Evolutionary conservation across 2,329 filamentous ascomycete genomes (phyloP).

Genomic region (Periconia macrospinosa): DNA sequence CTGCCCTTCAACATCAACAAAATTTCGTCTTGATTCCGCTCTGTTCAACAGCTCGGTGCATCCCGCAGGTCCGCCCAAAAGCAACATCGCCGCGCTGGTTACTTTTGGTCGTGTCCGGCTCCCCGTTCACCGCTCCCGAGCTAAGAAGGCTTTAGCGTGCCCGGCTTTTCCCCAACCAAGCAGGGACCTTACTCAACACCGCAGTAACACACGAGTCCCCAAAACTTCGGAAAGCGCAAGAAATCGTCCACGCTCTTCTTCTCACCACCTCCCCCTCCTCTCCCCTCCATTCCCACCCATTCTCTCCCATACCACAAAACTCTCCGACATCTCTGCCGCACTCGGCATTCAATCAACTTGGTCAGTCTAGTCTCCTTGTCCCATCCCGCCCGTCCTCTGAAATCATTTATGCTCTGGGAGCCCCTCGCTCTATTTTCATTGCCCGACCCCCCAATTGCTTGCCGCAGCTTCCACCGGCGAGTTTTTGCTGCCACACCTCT

Average conservation of each 20-base stretch:
- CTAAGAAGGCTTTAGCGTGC: conserved; percentile 22
- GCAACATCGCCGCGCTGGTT: no score
- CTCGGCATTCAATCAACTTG: conserved; percentile 27
- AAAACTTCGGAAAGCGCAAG: conserved; percentile 33
- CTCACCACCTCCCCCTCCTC: conserved; percentile 26
- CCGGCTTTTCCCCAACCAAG: conserved; percentile 33
- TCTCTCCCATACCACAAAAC: background rate
- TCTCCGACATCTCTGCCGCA: conserved; percentile 14
- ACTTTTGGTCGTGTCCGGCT: conserved; percentile 23
- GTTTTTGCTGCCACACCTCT: conserved; percentile 18
- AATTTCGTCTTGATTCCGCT: no score
- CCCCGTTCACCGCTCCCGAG: conserved; percentile 37
- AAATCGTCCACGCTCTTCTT: conserved; percentile 14
- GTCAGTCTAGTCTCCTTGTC: conserved; percentile 21
- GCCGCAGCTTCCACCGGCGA: conserved; percentile 2
- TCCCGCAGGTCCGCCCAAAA: no score
- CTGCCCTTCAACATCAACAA: background rate
- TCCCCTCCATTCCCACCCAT: conserved; percentile 25
- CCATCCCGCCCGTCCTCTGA: conserved; percentile 1
- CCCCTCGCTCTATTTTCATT: no score
- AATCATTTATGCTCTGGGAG: no score
- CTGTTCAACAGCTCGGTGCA: no score
- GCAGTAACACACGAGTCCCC: conserved; percentile 19
- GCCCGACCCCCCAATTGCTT: background rate
- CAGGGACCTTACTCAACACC: conserved; percentile 36